Percentiles rank a stretch among this genome's conserved stretches.
phyloP scores from a whole-genome alignment of 1,139 yeast genomes.

The Kurtzmaniella quercitrusa region DNA sequence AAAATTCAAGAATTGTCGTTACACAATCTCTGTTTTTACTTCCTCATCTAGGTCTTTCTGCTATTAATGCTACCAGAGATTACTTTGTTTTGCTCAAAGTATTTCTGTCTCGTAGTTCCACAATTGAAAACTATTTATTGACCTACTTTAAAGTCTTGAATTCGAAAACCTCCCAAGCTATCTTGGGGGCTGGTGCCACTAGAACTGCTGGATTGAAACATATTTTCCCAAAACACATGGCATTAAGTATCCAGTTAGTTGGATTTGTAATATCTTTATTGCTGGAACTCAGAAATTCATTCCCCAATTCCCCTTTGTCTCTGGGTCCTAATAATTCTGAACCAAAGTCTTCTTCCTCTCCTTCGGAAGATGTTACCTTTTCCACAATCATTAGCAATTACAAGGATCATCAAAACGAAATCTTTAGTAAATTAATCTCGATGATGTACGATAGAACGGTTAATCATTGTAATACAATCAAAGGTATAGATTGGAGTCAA shows the following conservation, averaged over 20 bases:
- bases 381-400: constrained; percentile 29
- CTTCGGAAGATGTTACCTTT: constrained; percentile 36
- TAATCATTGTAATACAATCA: constrained; percentile 44
- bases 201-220: constrained; percentile 71
- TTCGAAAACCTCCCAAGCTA: constrained; percentile 55
- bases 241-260: constrained; percentile 60
- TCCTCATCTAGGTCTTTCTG: constrained; percentile 34
- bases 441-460: constrained; percentile 66
- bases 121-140: constrained; percentile 39
- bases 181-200: constrained; percentile 76
- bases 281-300: constrained; percentile 15
- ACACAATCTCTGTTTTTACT: constrained; percentile 33
- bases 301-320: constrained; percentile 7
- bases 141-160: constrained; percentile 53
- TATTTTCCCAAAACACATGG: constrained; percentile 71
- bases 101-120: constrained; percentile 37
- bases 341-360: constrained; percentile 3
- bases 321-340: constrained; percentile 2
- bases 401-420: constrained; percentile 60
- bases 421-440: constrained; percentile 62
- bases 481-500: constrained; percentile 47
- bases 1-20: constrained; percentile 30
- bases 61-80: constrained; percentile 39
- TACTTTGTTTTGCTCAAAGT: constrained; percentile 47
- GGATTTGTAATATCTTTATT: constrained; percentile 34